A percentile compares a stretch with the other conserved stretches of the same genome.
Conservation (phyloP, 108 stramenopile species). For the Nitzschia sp. region DNA sequence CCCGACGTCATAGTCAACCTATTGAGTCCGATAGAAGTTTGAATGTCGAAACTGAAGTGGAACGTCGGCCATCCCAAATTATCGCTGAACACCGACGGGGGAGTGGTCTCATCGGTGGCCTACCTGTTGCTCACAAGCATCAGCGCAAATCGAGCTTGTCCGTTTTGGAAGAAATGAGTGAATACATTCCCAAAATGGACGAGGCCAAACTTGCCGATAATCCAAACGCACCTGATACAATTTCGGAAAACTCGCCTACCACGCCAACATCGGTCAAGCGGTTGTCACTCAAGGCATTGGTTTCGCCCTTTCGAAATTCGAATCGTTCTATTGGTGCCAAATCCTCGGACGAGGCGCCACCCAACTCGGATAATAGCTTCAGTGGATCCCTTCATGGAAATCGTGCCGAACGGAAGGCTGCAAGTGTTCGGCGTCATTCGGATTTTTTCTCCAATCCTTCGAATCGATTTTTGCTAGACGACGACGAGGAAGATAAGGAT, state of each 20-base stretch:
- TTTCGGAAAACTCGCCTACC: not conserved
- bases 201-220: too few relatives aligned
- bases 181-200: not conserved
- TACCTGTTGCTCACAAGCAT: not conserved
- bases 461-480: not conserved
- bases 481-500: not conserved
- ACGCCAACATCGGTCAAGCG: not conserved
- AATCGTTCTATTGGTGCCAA: not conserved
- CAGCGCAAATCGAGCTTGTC: conserved; percentile 11
- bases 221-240: too few relatives aligned
- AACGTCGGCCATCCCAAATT: not conserved
- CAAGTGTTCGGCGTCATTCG: not conserved
- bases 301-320: not conserved
- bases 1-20: not conserved
- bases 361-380: conserved; percentile 2
- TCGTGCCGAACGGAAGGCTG: too few relatives aligned
- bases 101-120: not conserved
- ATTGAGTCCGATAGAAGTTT: not conserved
- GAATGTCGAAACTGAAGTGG: not conserved
- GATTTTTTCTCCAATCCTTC: not conserved
- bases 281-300: not conserved
- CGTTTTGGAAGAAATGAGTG: conserved; percentile 15
- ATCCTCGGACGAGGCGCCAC: not conserved
- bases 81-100: not conserved
- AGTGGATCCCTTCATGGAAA: not conserved